phyloP scores from a whole-genome alignment of 2,329 filamentous ascomycete species.

The Penicillium sclerotigenum region DNA sequence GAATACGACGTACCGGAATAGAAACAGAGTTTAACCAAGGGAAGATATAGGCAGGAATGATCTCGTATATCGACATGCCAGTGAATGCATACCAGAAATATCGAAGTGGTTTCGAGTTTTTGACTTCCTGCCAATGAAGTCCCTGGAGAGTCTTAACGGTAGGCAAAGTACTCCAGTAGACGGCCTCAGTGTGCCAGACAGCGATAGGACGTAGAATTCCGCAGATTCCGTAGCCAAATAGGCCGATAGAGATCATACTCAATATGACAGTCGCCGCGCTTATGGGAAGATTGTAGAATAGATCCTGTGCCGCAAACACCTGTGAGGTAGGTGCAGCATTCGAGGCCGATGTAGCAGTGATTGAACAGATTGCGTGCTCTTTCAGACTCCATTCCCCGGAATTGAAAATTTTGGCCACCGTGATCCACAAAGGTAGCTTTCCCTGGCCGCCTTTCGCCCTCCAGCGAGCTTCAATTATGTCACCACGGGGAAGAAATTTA shows the following conservation, averaged over 20 bases:
- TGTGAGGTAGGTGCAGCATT: slow-evolving; percentile 44
- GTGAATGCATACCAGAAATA: slow-evolving; percentile 53
- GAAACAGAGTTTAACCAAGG: slow-evolving; percentile 57
- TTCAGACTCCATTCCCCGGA: slow-evolving; percentile 53
- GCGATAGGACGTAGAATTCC: slow-evolving; percentile 54
- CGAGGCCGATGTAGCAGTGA: slow-evolving; percentile 55
- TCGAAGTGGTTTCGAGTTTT: slow-evolving; percentile 51
- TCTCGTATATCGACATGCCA: slow-evolving; percentile 52
- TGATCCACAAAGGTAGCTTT: slow-evolving; percentile 44
- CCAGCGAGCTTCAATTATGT: slow-evolving; percentile 50
- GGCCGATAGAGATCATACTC: slow-evolving; percentile 52
- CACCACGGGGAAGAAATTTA: slow-evolving; percentile 51
- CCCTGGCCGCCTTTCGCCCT: slow-evolving; percentile 42
- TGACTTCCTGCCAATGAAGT: slow-evolving; percentile 53
- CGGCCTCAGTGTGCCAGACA: slow-evolving; percentile 56
- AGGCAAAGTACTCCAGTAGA: slow-evolving; percentile 56
- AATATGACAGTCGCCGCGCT: slow-evolving; percentile 49
- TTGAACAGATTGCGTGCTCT: slow-evolving; percentile 54
- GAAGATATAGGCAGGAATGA: slow-evolving; percentile 55
- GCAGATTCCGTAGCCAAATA: slow-evolving; percentile 56
- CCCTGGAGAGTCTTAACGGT: slow-evolving; percentile 55
- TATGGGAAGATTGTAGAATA: slow-evolving; percentile 52
- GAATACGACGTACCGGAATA: slow-evolving; percentile 37
- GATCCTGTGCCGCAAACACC: slow-evolving; percentile 50
- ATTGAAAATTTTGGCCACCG: slow-evolving; percentile 48